Percentiles rank a stretch among this genome's conserved stretches.
Conservation (phyloP, 192 early-diverging fungal genomes). For the Pilaira anomala region DNA sequence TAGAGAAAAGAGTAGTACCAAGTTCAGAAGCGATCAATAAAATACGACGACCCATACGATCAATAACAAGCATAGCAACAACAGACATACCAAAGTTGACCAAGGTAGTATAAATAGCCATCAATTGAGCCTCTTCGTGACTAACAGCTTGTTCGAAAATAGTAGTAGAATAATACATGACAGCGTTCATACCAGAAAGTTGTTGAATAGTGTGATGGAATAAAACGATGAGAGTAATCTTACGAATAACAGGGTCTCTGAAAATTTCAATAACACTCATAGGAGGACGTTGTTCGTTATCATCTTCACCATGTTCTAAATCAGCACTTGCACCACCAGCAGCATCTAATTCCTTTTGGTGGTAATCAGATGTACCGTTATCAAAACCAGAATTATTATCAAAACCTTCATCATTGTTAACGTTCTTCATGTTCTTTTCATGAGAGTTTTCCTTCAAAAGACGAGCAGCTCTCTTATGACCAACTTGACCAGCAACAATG, state of each 20-base stretch:
- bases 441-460: slow-evolving; percentile 9
- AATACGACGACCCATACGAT: slow-evolving; percentile 3
- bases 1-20: neutral
- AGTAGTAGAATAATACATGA: slow-evolving; percentile 80
- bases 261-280: slow-evolving; percentile 52
- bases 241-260: slow-evolving; percentile 52
- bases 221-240: slow-evolving; percentile 60
- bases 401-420: neutral
- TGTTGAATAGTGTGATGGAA: slow-evolving; percentile 76
- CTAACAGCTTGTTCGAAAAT: slow-evolving; percentile 65
- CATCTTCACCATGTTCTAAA: neutral
- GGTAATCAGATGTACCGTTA: neutral
- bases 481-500: slow-evolving; percentile 47
- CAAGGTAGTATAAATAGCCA: slow-evolving; percentile 1
- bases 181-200: slow-evolving; percentile 79
- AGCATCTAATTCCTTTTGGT: neutral
- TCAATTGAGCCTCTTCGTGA: slow-evolving; percentile 33
- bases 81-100: slow-evolving; percentile 12
- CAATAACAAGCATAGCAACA: slow-evolving; percentile 2
- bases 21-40: neutral
- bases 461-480: slow-evolving; percentile 6
- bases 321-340: neutral
- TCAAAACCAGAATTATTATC: neutral
- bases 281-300: slow-evolving; percentile 3
- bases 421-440: neutral